Percentiles rank a stretch among this genome's conserved stretches.
Evolutionary conservation across 139 green algal genomes (phyloP).

Genomic region (Chlorella ohadii): DNA sequence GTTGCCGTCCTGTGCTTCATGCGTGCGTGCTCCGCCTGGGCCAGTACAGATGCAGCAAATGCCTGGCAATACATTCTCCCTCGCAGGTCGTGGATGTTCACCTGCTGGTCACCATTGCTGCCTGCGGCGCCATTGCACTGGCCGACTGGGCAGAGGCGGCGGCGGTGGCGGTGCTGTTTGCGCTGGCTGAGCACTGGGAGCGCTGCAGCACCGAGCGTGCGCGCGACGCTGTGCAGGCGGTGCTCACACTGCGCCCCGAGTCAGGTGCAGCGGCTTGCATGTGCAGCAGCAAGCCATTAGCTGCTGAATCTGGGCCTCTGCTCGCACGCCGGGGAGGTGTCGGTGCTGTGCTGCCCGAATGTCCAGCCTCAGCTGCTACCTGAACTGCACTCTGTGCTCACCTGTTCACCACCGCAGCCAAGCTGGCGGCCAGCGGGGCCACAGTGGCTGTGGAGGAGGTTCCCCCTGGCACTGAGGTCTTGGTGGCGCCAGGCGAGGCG

Average conservation of each 20-base stretch:
- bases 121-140: conserved; percentile 53
- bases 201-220: conserved; percentile 32
- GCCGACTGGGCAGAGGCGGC: conserved; percentile 67
- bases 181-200: conserved; percentile 49
- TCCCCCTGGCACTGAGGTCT: conserved; percentile 47
- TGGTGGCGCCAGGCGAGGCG: conserved; percentile 71
- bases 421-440: conserved; percentile 39
- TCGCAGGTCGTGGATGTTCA: conserved; percentile 65
- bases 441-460: conserved; percentile 25
- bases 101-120: conserved; percentile 59
- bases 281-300: no score
- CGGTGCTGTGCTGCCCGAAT: no score
- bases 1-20: no score
- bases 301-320: no score
- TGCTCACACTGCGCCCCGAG: conserved; percentile 46
- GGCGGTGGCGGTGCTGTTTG: conserved; percentile 73
- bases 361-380: no score
- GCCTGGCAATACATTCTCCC: no score
- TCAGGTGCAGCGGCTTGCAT: not conserved
- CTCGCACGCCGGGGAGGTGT: no score
- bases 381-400: no score
- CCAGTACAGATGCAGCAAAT: no score
- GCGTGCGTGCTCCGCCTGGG: no score
- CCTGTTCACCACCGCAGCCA: no score
- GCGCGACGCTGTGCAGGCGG: conserved; percentile 40